Base-by-base conservation (phyloP, 2,329 filamentous ascomycete species). In the Penicillium oxalicum region DNA sequence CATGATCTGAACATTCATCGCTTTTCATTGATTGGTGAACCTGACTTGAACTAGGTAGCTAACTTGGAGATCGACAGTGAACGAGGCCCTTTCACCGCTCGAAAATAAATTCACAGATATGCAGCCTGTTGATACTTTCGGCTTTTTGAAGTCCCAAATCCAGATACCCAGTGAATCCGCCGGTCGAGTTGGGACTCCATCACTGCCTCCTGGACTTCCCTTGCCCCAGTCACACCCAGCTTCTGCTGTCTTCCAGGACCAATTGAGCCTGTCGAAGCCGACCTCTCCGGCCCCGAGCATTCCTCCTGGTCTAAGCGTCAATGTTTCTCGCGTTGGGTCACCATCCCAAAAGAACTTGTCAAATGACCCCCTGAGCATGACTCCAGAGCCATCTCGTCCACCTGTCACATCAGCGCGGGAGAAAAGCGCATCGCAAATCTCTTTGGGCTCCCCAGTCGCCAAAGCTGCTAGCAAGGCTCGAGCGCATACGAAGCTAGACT, bases 21-120 rank as follows among this genome's bases (percentile, higher is more conserved):
- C 45, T 45, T 48, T 44, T 28, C 49, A 37, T 51, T 48, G 38
- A 40, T 52, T 35, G 38, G 33, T 44, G 53, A 50, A 44, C 52
- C 50, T 49, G 35, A 46, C 36, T 44, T 27, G 55, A 27, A 42
- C 18, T 50, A 51, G 52, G 24, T 29, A 25, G 61, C 67, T 71
- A 57, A 70, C 59, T 29, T 32, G 34, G 45, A 34, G 28, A 49
- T 51, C 51, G 59, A 60, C 65, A 68, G 72, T 73, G 52, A 67
- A 74, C 42, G 68, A 73, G 57, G 72, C 76, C 12, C 76, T 76
- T 40, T 72, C 74, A 27, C 73, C 73, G 41, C 62, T 76, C 24
- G 71, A 64, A n/a, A 56, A 60, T 7, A 59, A 66, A 9, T 45
- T 61, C n/a, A 70, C 68, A n/a, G 67, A 70, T 40, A 64, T 59